phyloP scores from a whole-genome alignment of 306 rosid genomes.

The Cajanus cajan region DNA sequence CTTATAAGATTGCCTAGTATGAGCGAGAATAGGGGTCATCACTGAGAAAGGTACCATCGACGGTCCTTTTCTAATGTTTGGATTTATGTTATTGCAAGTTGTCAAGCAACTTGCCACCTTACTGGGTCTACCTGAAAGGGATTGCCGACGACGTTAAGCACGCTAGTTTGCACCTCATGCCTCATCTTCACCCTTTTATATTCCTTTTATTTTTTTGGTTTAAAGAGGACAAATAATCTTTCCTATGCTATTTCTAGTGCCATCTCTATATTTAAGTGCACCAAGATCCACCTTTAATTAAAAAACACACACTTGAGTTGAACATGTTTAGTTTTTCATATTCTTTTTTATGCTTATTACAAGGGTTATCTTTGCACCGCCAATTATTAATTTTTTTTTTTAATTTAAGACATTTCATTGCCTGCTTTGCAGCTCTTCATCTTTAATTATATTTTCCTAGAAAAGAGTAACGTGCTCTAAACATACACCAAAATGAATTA shows the following conservation, averaged over 20 bases:
- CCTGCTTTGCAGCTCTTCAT: background rate
- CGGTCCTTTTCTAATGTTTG: background rate
- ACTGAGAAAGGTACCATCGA: background rate
- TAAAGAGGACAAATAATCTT: no score
- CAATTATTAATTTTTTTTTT: background rate
- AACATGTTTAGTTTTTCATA: no score
- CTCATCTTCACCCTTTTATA: constrained; percentile 33
- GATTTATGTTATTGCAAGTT: constrained; percentile 31
- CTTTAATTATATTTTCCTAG: background rate
- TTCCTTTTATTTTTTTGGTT: no score
- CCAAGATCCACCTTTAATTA: no score
- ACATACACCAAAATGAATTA: no score
- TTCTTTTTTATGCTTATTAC: constrained; percentile 23
- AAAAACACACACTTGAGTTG: no score
- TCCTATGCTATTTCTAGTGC: no score
- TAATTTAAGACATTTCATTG: background rate
- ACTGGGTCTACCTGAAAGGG: constrained; percentile 36
- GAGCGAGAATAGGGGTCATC: background rate
- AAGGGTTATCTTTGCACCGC: background rate
- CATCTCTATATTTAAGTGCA: no score
- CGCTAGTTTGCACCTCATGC: constrained; percentile 19
- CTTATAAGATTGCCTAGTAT: background rate
- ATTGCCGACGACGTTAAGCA: constrained; percentile 36
- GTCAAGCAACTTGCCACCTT: constrained; percentile 35
- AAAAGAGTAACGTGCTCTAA: no score